Evolutionary conservation across 2,329 filamentous ascomycete genomes (phyloP), one percentile per base, ranked within the genome.

Genomic region (Whalleya microplaca): DNA sequence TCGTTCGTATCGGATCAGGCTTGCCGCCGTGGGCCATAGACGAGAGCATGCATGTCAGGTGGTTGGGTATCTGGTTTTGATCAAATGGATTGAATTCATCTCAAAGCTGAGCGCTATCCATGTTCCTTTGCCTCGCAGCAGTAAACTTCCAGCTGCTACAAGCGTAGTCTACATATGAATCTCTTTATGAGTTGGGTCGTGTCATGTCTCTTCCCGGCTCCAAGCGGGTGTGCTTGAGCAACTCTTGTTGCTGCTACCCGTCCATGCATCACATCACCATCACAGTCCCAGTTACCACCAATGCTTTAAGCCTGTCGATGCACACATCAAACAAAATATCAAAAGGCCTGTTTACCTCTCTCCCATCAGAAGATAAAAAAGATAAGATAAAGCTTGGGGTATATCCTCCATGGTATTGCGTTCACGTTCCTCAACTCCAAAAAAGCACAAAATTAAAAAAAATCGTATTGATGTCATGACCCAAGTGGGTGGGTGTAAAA

Each of bases 321-420:
- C 32, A 37, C 14, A 16, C 32, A 3, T 29, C 27, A 29, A 29
- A 27, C 45, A 41, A 41, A 54, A 23, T 21, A 43, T 41, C 41
- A 42, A 21, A 27, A 20, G 21, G 21, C 48, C 40, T 37, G 7
- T 27, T 58, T 56, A 44, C 50, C 37, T 23, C 51, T 20, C 27
- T 27, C 18, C 29, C 43, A 37, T 5, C 41, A 46, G 42, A 52
- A 44, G 46, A 59, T 19, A 49, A 59, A 55, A 55, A 50, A 64
- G 53, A 62, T n/a, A n/a, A n/a, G n/a, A n/a, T n/a, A 58, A 56
- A 55, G 47, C 62, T 58, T 51, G 60, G 64, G 66, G 66, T 69
- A 69, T 69, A 69, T 69, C 65, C 65, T 63, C 62, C 66, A 56
- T 62, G 55, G 64, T 62, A 59, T 57, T n/a, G 51, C 63, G 56